These are phyloP conservation scores for Endothia cerciana DNA, from an alignment of 2,329 filamentous ascomycete genomes.

Conservation along the genomic window DNA sequence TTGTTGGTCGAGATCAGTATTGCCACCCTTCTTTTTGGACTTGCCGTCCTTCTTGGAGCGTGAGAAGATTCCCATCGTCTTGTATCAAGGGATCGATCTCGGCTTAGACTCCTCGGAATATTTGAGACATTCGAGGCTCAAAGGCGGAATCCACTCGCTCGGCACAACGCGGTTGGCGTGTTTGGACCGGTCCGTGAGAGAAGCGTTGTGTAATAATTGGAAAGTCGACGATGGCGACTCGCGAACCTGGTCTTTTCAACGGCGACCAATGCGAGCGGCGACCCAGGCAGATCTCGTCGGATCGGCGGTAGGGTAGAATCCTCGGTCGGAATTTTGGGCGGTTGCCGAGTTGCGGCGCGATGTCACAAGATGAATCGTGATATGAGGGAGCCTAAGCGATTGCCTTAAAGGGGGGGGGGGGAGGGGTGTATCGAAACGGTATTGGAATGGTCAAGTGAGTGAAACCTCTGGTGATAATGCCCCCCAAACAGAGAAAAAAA, in stretches of 20 bases:
- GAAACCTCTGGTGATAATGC: too few relatives aligned
- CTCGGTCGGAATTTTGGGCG: conserved; percentile 1
- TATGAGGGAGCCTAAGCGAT: conserved; percentile 18
- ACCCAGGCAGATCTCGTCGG: conserved; percentile 16
- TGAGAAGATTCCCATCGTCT: conserved; percentile 54
- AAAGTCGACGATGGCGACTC: conserved; percentile 12
- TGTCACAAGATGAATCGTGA: conserved; percentile 17
- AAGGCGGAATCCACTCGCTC: conserved; percentile 23
- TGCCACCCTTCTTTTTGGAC: conserved; percentile 66
- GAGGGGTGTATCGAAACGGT: conserved; percentile 9
- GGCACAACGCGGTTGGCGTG: conserved; percentile 24
- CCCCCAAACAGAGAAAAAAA: not conserved
- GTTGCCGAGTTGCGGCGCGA: conserved; percentile 4
- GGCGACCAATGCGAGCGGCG: not conserved
- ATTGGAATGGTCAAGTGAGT: not conserved
- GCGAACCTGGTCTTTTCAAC: conserved; percentile 15
- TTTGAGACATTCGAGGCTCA: conserved; percentile 28
- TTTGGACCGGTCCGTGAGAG: conserved; percentile 6
- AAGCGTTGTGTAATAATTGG: conserved; percentile 10
- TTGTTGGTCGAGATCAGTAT: conserved; percentile 54
- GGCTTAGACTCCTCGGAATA: conserved; percentile 18
- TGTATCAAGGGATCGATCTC: conserved; percentile 14
- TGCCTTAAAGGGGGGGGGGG: conserved; percentile 1
- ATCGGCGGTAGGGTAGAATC: conserved; percentile 10
- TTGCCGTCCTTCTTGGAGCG: conserved; percentile 72